phyloP scores from a whole-genome alignment of 352 stramenopile genomes.

The Phytophthora multivora region DNA sequence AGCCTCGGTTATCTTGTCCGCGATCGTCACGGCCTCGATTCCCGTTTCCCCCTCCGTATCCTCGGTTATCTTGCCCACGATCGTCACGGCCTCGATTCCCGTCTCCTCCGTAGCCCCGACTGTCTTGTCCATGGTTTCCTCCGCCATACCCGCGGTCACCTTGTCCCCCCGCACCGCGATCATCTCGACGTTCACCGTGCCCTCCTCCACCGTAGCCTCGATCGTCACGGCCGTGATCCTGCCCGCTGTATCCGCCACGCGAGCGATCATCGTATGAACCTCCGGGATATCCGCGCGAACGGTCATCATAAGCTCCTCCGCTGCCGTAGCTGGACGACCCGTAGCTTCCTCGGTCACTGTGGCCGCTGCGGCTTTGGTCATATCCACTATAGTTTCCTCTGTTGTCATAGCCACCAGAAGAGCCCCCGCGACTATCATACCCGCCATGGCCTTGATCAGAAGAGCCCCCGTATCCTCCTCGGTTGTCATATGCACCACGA shows the following conservation, averaged over 20 bases:
- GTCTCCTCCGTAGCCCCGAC: constrained; percentile 25
- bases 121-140: background rate
- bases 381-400: background rate
- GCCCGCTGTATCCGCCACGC: constrained; percentile 19
- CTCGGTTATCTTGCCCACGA: constrained; percentile 10
- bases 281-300: constrained; percentile 26
- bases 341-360: constrained; percentile 25
- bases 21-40: constrained; percentile 21
- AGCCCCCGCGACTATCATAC: constrained; percentile 14
- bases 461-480: constrained; percentile 16
- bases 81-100: constrained; percentile 1
- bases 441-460: constrained; percentile 14
- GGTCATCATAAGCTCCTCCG: constrained; percentile 16
- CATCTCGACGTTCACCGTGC: constrained; percentile 2
- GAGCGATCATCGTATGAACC: constrained; percentile 19
- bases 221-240: constrained; percentile 5
- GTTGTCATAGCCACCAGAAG: constrained; percentile 30
- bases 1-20: constrained; percentile 23
- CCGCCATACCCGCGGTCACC: background rate
- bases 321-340: background rate
- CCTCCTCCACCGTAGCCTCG: constrained; percentile 6
- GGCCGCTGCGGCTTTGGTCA: constrained; percentile 30
- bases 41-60: constrained; percentile 15
- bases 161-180: background rate
- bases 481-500: constrained; percentile 3